Base-by-base conservation (phyloP, 1,139 yeast genomes). In the Oligophagozyma castellii region DNA sequence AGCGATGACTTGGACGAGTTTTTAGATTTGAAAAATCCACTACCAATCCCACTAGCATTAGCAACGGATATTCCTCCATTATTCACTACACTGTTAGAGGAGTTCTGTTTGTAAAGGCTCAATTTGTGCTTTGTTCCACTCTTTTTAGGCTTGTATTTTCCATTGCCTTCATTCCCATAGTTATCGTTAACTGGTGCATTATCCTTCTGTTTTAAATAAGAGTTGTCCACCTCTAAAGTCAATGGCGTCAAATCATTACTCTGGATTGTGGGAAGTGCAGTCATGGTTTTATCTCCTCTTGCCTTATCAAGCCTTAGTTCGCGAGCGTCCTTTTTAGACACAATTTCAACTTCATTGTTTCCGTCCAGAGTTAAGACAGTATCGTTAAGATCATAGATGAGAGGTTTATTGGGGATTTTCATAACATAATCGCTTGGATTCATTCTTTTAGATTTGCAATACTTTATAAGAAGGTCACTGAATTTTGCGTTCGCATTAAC, bases 331-430 rank as follows among this genome's bases (percentile, higher is more conserved):
- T 38, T 46, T 22, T 48, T 47, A 5, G 53, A 41, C 5, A 51
- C 38, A 3, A 51, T 37, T 29, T 51, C 55, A 5, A 51, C 45
- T 11, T 41, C 33, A 27, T 42, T 34, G 16, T 43, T 42, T 15
- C 58, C 60, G 38, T 58, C 62, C 7, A 58, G 39, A 2, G 58
- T 44, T 20, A 55, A 43, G 13, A 58, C 48, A 5, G 52, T 48
- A 24, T 57, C 61, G 24, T 57, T 55, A n/a, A 54, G 33, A 33
- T 57, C 56, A 8, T 52, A 34, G 2, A 45, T 31, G 3, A 38
- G 29, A 19, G 43, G 43, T 26, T 55, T 56, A 5, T 45, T 51
- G 3, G 39, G 35, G 1, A 53, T 37, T 31, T 57, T 58, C 12
- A 58, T 22, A 2, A 44, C 39, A 28, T 53, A 56, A 20, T 53